A percentile compares a stretch with the other conserved stretches of the same genome.
Conservation (phyloP, 768 basidiomycete genomes). For the Mycena latifolia region DNA sequence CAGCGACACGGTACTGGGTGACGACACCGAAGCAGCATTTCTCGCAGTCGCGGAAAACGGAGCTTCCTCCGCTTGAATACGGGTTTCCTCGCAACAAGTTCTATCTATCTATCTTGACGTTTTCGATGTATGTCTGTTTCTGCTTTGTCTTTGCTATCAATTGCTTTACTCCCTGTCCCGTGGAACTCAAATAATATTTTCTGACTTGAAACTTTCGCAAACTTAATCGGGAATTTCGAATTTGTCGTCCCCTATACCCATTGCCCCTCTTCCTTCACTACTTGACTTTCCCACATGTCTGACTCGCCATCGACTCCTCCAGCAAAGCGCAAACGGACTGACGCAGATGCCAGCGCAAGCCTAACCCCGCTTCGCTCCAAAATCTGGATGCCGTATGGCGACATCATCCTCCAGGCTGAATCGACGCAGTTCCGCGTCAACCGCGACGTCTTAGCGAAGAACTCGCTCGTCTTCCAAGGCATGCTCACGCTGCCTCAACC, state of each 20-base stretch:
- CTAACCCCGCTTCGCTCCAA: constrained; percentile 1
- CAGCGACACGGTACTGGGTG: not conserved
- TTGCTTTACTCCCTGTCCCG: not conserved
- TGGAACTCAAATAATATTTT: not conserved
- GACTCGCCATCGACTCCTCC: not conserved
- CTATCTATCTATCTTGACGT: not conserved
- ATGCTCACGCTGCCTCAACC: constrained; percentile 6
- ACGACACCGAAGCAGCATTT: not conserved
- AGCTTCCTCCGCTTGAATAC: not conserved
- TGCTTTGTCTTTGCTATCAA: constrained; percentile 20
- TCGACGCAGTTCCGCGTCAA: constrained; percentile 17
- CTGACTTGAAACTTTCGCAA: no score
- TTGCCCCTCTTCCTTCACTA: no score
- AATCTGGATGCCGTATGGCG: constrained; percentile 24
- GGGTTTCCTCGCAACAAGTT: not conserved
- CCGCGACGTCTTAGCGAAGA: not conserved
- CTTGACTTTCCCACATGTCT: not conserved
- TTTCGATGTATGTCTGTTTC: constrained; percentile 2
- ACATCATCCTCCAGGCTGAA: constrained; percentile 19
- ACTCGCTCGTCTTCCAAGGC: constrained; percentile 8
- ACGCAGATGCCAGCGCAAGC: not conserved
- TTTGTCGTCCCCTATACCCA: no score
- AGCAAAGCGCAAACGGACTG: not conserved
- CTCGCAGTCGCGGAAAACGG: not conserved
- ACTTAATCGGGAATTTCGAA: no score